A percentile compares a stretch with the other conserved stretches of the same genome.
These are phyloP conservation scores for Coniochaeta ligniaria DNA, from an alignment of 2,329 filamentous ascomycete genomes.

Conservation along the genomic window DNA sequence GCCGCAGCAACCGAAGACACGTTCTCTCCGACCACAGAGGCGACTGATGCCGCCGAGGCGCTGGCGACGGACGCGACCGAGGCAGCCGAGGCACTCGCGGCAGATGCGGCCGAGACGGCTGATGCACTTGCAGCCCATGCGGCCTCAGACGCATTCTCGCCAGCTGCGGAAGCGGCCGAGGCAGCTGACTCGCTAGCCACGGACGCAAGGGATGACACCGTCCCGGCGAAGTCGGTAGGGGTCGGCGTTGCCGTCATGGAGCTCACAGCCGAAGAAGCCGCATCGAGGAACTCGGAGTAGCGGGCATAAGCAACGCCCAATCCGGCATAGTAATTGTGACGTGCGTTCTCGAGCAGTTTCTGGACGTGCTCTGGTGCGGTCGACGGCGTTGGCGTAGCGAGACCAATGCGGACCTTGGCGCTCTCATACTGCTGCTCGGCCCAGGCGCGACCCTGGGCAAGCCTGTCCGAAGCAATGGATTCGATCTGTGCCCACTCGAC, in stretches of 20 bases:
- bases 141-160: slow-evolving; percentile 23
- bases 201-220: slow-evolving; percentile 37
- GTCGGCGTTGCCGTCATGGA: slow-evolving; percentile 52
- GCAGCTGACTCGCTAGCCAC: slow-evolving; percentile 38
- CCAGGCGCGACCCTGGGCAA: slow-evolving; percentile 62
- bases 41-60: slow-evolving; percentile 31
- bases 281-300: slow-evolving; percentile 67
- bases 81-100: slow-evolving; percentile 42
- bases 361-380: slow-evolving; percentile 40
- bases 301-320: slow-evolving; percentile 71
- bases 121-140: not conserved
- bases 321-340: slow-evolving; percentile 67
- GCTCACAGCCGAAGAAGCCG: slow-evolving; percentile 64
- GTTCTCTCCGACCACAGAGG: slow-evolving; percentile 27
- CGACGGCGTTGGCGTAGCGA: slow-evolving; percentile 49
- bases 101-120: slow-evolving; percentile 34
- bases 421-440: slow-evolving; percentile 66
- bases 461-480: slow-evolving; percentile 61
- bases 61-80: slow-evolving; percentile 27
- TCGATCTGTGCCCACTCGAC: slow-evolving; percentile 43
- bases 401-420: slow-evolving; percentile 58
- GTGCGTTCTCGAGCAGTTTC: slow-evolving; percentile 55
- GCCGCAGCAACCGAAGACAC: slow-evolving; percentile 9
- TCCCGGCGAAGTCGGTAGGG: slow-evolving; percentile 44
- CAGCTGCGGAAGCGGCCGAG: slow-evolving; percentile 37